Evolutionary conservation across 768 basidiomycete genomes (phyloP).

Genomic region (Mycena epipterygia): DNA sequence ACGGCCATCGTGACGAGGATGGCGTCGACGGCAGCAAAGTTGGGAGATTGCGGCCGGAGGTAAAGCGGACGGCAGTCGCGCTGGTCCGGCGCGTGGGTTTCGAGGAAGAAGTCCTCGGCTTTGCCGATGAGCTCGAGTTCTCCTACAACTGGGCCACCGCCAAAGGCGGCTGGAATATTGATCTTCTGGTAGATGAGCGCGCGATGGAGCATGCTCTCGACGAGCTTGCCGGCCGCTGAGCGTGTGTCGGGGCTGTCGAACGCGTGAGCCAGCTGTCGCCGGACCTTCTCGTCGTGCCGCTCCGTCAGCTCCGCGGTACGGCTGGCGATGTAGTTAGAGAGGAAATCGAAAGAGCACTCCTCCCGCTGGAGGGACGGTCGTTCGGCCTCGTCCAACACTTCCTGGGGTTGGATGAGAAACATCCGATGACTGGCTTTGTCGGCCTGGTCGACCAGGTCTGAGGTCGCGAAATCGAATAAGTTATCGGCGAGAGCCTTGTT

Average conservation of each 20-base stretch:
- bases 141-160: not conserved
- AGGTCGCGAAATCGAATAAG: conserved; percentile 1
- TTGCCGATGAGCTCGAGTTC: conserved; percentile 14
- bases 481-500: not conserved
- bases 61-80: conserved; percentile 1
- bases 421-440: conserved; percentile 12
- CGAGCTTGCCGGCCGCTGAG: conserved; percentile 13
- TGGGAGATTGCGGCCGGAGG: conserved; percentile 10
- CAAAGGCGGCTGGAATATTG: not conserved
- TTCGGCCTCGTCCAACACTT: conserved; percentile 3
- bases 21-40: conserved; percentile 16
- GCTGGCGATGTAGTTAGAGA: conserved; percentile 11
- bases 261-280: not conserved
- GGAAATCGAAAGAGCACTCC: conserved; percentile 6
- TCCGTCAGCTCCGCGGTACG: conserved; percentile 12
- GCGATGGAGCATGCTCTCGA: conserved; percentile 21
- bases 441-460: not conserved
- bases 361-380: not conserved
- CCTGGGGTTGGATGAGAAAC: conserved; percentile 12
- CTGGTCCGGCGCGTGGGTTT: not conserved
- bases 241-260: conserved; percentile 10
- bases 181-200: not conserved
- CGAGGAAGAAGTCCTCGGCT: conserved; percentile 3
- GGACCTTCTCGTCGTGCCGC: conserved; percentile 2
- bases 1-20: conserved; percentile 6